Percentiles rank a stretch among this genome's conserved stretches.
Conservation (phyloP, 768 basidiomycete genomes). For the Calvatia gigantea region DNA sequence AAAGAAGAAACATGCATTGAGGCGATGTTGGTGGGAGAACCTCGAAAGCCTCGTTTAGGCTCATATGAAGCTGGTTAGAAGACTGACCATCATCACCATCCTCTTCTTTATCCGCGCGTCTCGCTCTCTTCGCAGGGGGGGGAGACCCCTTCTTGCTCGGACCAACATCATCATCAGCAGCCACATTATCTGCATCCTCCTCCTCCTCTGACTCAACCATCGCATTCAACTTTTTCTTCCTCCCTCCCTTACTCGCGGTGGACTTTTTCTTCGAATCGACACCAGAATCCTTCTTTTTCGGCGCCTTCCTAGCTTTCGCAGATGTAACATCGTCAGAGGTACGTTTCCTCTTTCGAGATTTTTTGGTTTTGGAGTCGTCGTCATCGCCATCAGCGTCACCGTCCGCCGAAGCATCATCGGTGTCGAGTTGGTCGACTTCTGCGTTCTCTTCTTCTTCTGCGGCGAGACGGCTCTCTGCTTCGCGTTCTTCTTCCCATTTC, state of each 20-base stretch:
- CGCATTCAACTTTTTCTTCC: constrained; percentile 57
- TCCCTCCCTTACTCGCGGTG: constrained; percentile 26
- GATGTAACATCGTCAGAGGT: constrained; percentile 39
- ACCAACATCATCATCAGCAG: constrained; percentile 45
- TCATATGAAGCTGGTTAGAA: neutral
- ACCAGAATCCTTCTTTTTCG: constrained; percentile 34
- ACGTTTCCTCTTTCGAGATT: constrained; percentile 52
- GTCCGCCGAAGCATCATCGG: constrained; percentile 10
- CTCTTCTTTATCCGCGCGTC: constrained; percentile 54
- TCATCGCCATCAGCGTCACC: neutral
- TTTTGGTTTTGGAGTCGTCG: constrained; percentile 33
- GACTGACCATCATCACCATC: constrained; percentile 61
- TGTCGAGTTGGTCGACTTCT: constrained; percentile 60
- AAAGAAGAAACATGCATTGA: neutral
- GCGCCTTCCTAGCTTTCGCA: constrained; percentile 41
- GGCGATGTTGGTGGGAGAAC: neutral
- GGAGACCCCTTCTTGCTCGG: constrained; percentile 57
- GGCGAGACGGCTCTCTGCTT: constrained; percentile 28
- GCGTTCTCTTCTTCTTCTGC: constrained; percentile 44
- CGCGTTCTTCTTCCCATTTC: constrained; percentile 40
- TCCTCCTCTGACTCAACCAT: constrained; percentile 70
- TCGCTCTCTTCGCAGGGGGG: constrained; percentile 63
- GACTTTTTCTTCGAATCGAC: constrained; percentile 26
- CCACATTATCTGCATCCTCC: constrained; percentile 34
- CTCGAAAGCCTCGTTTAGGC: constrained; percentile 1